Evolutionary conservation across 768 basidiomycete species (phyloP), one percentile per base, ranked within the genome.

Genomic region (Collybia mongolica): DNA sequence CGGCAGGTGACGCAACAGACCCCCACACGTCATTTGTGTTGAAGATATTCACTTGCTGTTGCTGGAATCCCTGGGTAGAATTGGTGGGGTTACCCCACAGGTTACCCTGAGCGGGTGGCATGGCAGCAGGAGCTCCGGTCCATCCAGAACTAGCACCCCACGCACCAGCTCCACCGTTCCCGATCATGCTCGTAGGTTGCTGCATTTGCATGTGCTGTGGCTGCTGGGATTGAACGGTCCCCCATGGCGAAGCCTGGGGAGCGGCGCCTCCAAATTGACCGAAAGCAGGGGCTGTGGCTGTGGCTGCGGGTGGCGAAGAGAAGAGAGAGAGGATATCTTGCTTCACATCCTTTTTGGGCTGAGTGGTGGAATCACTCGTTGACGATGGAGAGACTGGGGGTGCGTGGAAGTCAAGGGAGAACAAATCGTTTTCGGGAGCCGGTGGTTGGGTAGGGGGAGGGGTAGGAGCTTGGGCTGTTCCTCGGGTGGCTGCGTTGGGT

Each of bases 241-340:
- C 67, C 74, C 73, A 75, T 2, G 63, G 57, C 7, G 63, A 52
- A 48, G 61, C 50, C 22, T 54, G 60, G n/a, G n/a, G n/a, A 24
- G 65, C 48, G 8, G 61, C 39, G 29, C 65, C 53, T 20, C 57
- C 51, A 52, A 73, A 74, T 43, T 75, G 71, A 2, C 69, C 74
- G 54, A 70, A 74, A 15, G 67, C 46, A 45, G 69, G 55, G 26
- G 71, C 60, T 0, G 67, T 52, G 26, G 71, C 60, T 0, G 67
- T 52, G 29, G 71, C 59, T 2, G 74, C 58, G 0, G 74, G 62
- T 0, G 75, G 63, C 0, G 77, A 59, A 14, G 88, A 81, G 65
- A 90, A 93, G 37, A 95, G 76, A 0, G 90, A 90, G 15, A 95
- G 73, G 55, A 95, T 95, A 56, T 95, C 88, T 48, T 90, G 79